Percentiles rank a stretch among this genome's conserved stretches.
Conservation (phyloP, 2,329 filamentous ascomycete species). For the Epichloe amarillans region DNA sequence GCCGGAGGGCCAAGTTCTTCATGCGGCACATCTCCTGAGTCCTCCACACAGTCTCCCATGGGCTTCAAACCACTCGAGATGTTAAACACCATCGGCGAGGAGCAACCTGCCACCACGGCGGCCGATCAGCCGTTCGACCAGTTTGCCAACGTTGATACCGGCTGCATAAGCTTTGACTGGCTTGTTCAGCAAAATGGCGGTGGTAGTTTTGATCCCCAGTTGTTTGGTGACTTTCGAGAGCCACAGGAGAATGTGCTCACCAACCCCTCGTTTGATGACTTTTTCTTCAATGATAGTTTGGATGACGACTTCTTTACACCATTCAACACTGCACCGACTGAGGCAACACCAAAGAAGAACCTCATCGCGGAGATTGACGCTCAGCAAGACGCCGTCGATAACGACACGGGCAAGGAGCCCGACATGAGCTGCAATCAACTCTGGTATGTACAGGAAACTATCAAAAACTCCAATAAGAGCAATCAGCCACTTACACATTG, state of each 20-base stretch:
- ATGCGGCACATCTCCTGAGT: conserved; percentile 68
- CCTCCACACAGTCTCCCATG: conserved; percentile 56
- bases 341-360: conserved; percentile 42
- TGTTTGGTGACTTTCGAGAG: conserved; percentile 89
- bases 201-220: conserved; percentile 76
- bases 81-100: conserved; percentile 52
- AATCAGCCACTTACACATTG: conserved; percentile 25
- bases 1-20: conserved; percentile 44
- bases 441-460: conserved; percentile 49
- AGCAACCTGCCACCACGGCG: conserved; percentile 33
- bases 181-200: conserved; percentile 69
- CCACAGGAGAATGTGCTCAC: conserved; percentile 67
- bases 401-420: conserved; percentile 43
- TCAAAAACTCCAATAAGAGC: neutral
- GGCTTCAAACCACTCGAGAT: conserved; percentile 51
- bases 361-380: conserved; percentile 69
- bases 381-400: conserved; percentile 54
- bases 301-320: conserved; percentile 71
- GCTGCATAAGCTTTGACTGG: conserved; percentile 54
- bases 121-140: conserved; percentile 21
- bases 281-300: conserved; percentile 59
- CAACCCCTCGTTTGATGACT: conserved; percentile 57
- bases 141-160: conserved; percentile 24
- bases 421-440: conserved; percentile 81
- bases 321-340: conserved; percentile 51